Evolutionary conservation across 441 rosid genomes (phyloP), one percentile per base, ranked within the genome.

Genomic region (Erysimum cheiri): DNA sequence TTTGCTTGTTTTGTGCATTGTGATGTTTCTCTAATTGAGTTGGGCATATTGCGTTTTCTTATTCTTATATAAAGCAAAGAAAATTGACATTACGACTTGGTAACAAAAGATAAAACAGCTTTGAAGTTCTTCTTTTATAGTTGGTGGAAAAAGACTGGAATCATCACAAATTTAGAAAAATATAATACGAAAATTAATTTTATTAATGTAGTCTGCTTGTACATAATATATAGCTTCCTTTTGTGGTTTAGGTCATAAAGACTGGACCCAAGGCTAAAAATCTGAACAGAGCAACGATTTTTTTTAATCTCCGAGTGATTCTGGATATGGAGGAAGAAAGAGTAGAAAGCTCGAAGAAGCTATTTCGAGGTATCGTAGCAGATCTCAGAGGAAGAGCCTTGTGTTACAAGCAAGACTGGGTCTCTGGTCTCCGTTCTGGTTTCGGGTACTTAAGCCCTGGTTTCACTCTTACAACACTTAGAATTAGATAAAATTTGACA

Each of bases 371-470:
- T 44, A 80, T 90, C 62, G 26, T 71, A 54, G 69, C 81, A 29
- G 96, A 90, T 80, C 64, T 82, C 43, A 72, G 62, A 80, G 92
- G 89, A 67, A 85, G 98, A 84, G 75, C 70, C 29, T 83, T 83
- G 57, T 87, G 87, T 74, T 93, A 86, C 75, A 85, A 87, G 83
- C 84, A 82, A 68, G 98, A 89, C 63, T 93, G 98, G 97, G 26
- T 44, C 40, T 40, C 70, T 52, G 87, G 80, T 31, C 57, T 87
- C 19, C 64, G 85, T 62, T 79, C 86, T 13, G 96, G 92, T 69
- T 47, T 85, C 56, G 79, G 91, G 93, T 87, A 76, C 58, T 47
- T 49, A 14, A 50, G 37, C 32, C 66, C 14, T 39, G 6, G 4
- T 71, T 43, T 15, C 7, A 12, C 44, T 71, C 47, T 19, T 36